Evolutionary conservation across 2,329 filamentous ascomycete species (phyloP).

Genomic region (Ambrosiella xylebori): DNA sequence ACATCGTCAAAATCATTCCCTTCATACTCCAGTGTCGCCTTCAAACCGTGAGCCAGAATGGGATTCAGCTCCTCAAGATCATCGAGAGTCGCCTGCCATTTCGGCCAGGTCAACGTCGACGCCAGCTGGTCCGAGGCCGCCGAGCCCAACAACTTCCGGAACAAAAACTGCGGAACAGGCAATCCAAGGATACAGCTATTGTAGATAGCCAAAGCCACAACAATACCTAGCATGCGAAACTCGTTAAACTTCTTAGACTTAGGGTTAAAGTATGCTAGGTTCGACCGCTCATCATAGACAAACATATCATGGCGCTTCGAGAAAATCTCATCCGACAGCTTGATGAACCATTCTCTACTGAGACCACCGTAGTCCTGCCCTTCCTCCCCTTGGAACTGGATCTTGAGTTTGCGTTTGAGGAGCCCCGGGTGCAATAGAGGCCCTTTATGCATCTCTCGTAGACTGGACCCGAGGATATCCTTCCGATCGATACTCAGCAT

Average conservation of each 20-base stretch:
- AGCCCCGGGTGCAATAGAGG: not conserved
- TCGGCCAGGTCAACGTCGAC: slow-evolving; percentile 28
- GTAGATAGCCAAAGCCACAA: slow-evolving; percentile 81
- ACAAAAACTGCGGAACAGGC: slow-evolving; percentile 73
- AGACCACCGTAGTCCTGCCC: slow-evolving; percentile 80
- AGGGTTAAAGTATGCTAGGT: slow-evolving; percentile 86
- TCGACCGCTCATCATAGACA: slow-evolving; percentile 76
- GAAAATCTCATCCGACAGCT: slow-evolving; percentile 77
- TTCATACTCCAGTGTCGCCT: slow-evolving; percentile 62
- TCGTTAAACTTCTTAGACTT: slow-evolving; percentile 82
- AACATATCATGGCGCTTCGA: slow-evolving; percentile 88
- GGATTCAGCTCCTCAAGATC: slow-evolving; percentile 75
- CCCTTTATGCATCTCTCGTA: slow-evolving; percentile 60
- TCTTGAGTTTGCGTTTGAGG: slow-evolving; percentile 24
- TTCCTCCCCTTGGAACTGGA: slow-evolving; percentile 76
- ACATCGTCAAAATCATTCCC: slow-evolving; percentile 59
- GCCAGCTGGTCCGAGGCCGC: slow-evolving; percentile 32
- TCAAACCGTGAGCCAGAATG: slow-evolving; percentile 54
- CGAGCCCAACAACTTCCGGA: slow-evolving; percentile 68
- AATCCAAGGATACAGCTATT: slow-evolving; percentile 88
- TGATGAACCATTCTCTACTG: slow-evolving; percentile 86
- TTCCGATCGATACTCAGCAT: slow-evolving; percentile 63
- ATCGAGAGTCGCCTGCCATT: slow-evolving; percentile 47
- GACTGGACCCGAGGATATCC: slow-evolving; percentile 74
- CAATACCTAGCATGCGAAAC: slow-evolving; percentile 75